phyloP scores from a whole-genome alignment of 2,329 filamentous ascomycete species.

The Escovopsis sp. region DNA sequence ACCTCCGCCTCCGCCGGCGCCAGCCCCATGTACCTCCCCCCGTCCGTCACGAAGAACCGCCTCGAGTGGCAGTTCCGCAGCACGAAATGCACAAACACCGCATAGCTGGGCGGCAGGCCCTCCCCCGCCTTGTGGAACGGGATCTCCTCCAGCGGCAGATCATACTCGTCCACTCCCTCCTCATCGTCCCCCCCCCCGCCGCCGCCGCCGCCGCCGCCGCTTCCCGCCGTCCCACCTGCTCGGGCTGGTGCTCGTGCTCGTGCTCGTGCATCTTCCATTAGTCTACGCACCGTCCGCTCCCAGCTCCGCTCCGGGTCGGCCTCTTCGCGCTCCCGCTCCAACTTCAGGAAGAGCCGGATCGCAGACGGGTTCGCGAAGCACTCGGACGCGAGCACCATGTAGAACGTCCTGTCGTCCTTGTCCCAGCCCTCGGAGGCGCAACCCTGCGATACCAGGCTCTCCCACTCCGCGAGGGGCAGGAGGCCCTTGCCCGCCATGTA shows the following conservation, averaged over 20 bases:
- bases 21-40: background rate
- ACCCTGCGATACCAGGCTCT: background rate
- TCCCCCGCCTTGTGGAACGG: background rate
- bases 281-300: background rate
- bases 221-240: too few relatives aligned
- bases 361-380: background rate
- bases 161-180: too few relatives aligned
- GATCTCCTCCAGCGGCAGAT: background rate
- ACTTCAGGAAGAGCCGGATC: background rate
- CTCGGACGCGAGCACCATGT: background rate
- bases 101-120: background rate
- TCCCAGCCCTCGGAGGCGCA: too few relatives aligned
- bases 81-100: background rate
- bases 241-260: too few relatives aligned
- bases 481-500: background rate
- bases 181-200: too few relatives aligned
- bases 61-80: background rate
- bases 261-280: too few relatives aligned
- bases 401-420: background rate
- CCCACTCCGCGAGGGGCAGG: background rate
- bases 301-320: background rate
- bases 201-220: background rate
- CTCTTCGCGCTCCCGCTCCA: background rate
- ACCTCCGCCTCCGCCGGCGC: background rate
- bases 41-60: background rate